These are phyloP conservation scores for Globisporangium splendens DNA, from an alignment of 352 stramenopile species.

Conservation along the genomic window DNA sequence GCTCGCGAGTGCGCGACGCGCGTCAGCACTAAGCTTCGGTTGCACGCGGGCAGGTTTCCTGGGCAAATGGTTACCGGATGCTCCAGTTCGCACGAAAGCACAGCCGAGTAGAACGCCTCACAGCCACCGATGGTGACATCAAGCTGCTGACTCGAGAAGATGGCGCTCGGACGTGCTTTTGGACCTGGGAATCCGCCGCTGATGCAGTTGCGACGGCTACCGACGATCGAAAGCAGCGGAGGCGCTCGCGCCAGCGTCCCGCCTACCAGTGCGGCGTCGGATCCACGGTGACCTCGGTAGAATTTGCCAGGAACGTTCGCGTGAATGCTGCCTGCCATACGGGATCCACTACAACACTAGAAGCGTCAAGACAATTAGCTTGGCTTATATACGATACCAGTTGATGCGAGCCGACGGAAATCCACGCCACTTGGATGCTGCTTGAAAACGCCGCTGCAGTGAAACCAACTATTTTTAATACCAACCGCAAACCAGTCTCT, in stretches of 20 bases:
- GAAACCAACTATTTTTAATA: too few species aligned
- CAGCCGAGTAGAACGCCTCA: conserved; percentile 53
- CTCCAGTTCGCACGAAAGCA: conserved; percentile 36
- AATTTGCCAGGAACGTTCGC: too few species aligned
- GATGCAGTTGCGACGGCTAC: conserved; percentile 15
- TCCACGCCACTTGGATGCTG: too few species aligned
- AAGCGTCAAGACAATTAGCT: too few species aligned
- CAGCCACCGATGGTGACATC: conserved; percentile 38
- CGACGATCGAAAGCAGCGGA: background rate
- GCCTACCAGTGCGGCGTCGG: background rate
- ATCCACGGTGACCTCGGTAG: background rate
- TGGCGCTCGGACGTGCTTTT: conserved; percentile 26
- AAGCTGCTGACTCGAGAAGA: conserved; percentile 31
- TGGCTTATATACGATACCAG: too few species aligned
- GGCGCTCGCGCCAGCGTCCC: background rate
- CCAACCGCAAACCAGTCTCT: too few species aligned
- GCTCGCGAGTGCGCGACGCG: conserved; percentile 5
- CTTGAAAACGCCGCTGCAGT: too few species aligned
- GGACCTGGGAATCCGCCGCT: conserved; percentile 9
- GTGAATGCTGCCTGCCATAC: too few species aligned
- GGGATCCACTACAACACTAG: too few species aligned
- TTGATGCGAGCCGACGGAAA: too few species aligned
- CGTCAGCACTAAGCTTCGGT: conserved; percentile 4
- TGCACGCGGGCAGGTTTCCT: conserved; percentile 39
- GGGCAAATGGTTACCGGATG: conserved; percentile 43